These are phyloP conservation scores for Arctium lappa DNA, from an alignment of 129 eudicot genomes.

Conservation along the genomic window DNA sequence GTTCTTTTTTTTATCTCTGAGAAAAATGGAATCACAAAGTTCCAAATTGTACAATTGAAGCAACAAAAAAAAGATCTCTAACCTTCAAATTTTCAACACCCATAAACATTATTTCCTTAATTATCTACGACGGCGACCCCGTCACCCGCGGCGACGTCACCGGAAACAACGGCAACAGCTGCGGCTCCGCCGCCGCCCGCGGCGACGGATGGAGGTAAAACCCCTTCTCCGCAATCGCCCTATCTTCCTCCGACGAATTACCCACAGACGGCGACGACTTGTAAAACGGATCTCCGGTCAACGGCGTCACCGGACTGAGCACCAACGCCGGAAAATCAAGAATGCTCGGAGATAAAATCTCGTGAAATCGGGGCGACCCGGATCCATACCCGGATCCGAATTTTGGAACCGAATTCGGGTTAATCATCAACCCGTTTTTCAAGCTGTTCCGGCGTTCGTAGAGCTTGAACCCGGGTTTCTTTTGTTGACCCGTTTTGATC, in stretches of 20 bases:
- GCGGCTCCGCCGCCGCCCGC: constrained; percentile 52
- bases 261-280: constrained; percentile 54
- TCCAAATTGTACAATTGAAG: constrained; percentile 46
- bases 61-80: constrained; percentile 22
- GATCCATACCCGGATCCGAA: constrained; percentile 31
- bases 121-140: constrained; percentile 43
- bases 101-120: background rate
- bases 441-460: constrained; percentile 73
- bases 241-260: constrained; percentile 64
- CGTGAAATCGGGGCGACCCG: constrained; percentile 44
- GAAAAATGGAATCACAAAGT: constrained; percentile 20
- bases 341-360: constrained; percentile 78
- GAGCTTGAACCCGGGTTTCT: constrained; percentile 73
- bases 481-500: constrained; percentile 55
- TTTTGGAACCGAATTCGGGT: constrained; percentile 41
- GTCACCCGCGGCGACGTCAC: constrained; percentile 69
- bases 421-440: constrained; percentile 73
- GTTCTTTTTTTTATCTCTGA: background rate
- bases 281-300: constrained; percentile 45
- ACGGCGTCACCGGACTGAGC: constrained; percentile 82
- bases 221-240: constrained; percentile 74
- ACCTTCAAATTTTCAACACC: constrained; percentile 16
- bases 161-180: constrained; percentile 76
- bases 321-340: constrained; percentile 84
- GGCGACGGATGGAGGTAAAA: constrained; percentile 87